These are phyloP conservation scores for Eragrostis tef DNA, from an alignment of 202 grass and related monocot genomes.

Conservation along the genomic window DNA sequence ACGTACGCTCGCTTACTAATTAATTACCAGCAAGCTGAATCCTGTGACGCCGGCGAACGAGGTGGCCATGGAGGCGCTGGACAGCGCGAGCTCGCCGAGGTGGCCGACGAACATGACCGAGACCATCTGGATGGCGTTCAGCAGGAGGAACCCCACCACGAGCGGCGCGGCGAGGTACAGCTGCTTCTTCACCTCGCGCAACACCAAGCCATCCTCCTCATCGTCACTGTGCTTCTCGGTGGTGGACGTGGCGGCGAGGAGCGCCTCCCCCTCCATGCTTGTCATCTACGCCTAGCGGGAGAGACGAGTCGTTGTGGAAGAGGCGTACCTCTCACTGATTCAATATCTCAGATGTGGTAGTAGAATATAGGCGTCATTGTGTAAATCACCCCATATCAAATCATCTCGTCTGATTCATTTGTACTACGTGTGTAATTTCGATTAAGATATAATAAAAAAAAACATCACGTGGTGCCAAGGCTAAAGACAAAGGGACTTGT, in stretches of 20 bases:
- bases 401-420: too few species aligned
- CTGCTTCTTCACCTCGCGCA: constrained; percentile 17
- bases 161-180: constrained; percentile 23
- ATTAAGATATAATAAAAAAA: too few species aligned
- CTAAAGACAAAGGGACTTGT: too few species aligned
- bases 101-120: constrained; percentile 27
- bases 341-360: too few species aligned
- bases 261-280: constrained; percentile 7
- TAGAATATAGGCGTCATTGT: too few species aligned
- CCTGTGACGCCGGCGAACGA: constrained; percentile 26
- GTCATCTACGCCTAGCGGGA: background rate
- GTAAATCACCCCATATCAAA: too few species aligned
- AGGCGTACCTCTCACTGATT: too few species aligned
- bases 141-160: background rate
- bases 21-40: constrained; percentile 10
- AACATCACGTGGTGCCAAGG: too few species aligned
- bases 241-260: background rate
- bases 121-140: background rate
- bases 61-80: constrained; percentile 24
- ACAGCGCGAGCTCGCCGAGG: constrained; percentile 21
- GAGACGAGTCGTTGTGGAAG: too few species aligned
- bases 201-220: background rate
- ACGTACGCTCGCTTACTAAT: background rate
- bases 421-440: too few species aligned
- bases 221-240: background rate